phyloP scores from a whole-genome alignment of 768 basidiomycete genomes.

The Rhizopogon vesiculosus region DNA sequence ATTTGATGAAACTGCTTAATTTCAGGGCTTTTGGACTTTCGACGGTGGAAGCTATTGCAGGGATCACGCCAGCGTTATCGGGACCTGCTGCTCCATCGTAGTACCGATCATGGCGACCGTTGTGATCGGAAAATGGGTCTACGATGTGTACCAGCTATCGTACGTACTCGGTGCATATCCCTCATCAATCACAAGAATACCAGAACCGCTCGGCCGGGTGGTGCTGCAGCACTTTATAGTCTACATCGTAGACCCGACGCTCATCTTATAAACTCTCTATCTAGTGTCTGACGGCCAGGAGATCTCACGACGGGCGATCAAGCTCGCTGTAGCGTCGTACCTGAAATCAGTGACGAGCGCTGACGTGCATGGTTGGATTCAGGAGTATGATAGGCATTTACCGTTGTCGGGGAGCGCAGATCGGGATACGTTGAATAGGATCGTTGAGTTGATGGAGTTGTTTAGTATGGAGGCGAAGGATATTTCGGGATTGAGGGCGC shows the following conservation, averaged over 20 bases:
- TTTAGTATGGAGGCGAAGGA: neutral
- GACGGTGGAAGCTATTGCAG: neutral
- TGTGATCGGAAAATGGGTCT: neutral
- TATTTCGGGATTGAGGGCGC: neutral
- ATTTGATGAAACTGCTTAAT: neutral
- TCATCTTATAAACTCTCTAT: slow-evolving; percentile 19
- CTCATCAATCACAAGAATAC: neutral
- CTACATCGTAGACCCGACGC: slow-evolving; percentile 20
- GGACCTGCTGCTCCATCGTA: neutral
- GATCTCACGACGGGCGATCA: neutral
- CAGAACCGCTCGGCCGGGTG: neutral
- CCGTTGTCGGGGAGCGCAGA: neutral
- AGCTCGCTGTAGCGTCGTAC: neutral
- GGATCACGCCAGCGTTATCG: neutral
- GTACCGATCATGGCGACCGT: neutral
- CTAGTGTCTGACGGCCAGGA: neutral
- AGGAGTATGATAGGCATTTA: neutral
- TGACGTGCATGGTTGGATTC: neutral
- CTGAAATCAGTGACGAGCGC: neutral
- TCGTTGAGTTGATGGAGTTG: neutral
- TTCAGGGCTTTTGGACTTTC: neutral
- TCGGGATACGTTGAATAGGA: neutral
- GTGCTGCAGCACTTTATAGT: slow-evolving; percentile 15
- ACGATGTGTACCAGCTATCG: neutral
- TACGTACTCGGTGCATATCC: neutral